Conservation (phyloP, 768 basidiomycete genomes). For the Tulasnella sp. region DNA sequence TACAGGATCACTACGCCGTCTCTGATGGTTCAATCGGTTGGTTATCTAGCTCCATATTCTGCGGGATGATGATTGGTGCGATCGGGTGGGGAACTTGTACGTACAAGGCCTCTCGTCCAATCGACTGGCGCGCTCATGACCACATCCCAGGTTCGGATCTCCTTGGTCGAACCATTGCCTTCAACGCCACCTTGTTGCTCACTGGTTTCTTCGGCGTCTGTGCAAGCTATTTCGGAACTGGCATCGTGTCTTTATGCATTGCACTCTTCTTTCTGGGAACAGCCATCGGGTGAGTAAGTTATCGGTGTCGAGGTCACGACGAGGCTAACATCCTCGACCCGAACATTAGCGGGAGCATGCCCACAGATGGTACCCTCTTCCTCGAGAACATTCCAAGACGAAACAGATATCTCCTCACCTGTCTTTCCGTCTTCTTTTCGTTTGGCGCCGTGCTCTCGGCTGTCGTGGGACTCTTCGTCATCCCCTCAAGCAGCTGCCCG, state of each 20-base stretch:
- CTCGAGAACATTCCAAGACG: slow-evolving; percentile 85
- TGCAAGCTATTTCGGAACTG: slow-evolving; percentile 52
- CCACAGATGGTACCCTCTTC: slow-evolving; percentile 86
- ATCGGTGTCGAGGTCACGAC: neutral
- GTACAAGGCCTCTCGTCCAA: slow-evolving; percentile 22
- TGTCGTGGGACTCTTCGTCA: slow-evolving; percentile 59
- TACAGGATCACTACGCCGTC: slow-evolving; percentile 81
- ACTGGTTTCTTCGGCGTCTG: slow-evolving; percentile 79
- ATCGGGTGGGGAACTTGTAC: slow-evolving; percentile 83
- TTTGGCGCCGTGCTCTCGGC: slow-evolving; percentile 81
- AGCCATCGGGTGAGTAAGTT: slow-evolving; percentile 68
- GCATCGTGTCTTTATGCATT: slow-evolving; percentile 57
- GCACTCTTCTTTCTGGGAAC: slow-evolving; percentile 80
- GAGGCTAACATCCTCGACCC: neutral
- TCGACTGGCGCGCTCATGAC: slow-evolving; percentile 2
- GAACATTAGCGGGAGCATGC: slow-evolving; percentile 68
- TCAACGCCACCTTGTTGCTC: slow-evolving; percentile 85
- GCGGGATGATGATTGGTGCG: slow-evolving; percentile 95
- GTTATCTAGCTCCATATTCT: slow-evolving; percentile 80
- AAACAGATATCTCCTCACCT: slow-evolving; percentile 87
- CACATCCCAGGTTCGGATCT: slow-evolving; percentile 57
- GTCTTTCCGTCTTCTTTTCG: slow-evolving; percentile 91
- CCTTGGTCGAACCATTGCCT: slow-evolving; percentile 76
- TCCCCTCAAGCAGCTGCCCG: slow-evolving; percentile 45
- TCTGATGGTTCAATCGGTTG: slow-evolving; percentile 51